A percentile compares a stretch with the other conserved stretches of the same genome.
Conservation (phyloP, 139 green algal genomes). For the Chlamydomonas asymmetrica region DNA sequence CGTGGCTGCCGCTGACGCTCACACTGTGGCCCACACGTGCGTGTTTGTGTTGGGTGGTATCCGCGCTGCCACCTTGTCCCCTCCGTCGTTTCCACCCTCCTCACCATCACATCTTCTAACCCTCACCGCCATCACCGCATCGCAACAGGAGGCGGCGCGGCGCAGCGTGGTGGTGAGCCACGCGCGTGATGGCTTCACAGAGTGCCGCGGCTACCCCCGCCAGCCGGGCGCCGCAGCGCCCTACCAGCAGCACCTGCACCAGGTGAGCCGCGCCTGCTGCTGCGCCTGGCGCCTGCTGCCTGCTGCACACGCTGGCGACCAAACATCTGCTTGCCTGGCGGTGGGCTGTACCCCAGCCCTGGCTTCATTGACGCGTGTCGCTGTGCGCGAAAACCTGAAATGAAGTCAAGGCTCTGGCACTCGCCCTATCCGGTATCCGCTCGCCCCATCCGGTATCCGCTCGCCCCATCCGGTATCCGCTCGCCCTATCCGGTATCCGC, state of each 20-base stretch:
- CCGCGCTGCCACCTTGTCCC: not conserved
- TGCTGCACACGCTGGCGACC: no score
- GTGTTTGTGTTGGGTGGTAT: not conserved
- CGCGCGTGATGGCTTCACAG: conserved; percentile 35
- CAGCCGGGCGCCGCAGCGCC: not conserved
- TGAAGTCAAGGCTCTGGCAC: no score
- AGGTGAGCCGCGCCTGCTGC: not conserved
- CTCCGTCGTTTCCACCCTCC: conserved; percentile 1
- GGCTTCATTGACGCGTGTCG: not conserved
- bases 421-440: no score
- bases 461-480: no score
- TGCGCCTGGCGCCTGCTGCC: no score
- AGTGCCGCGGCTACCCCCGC: conserved; percentile 40
- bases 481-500: no score
- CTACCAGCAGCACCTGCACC: not conserved
- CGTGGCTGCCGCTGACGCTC: no score
- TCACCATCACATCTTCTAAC: not conserved
- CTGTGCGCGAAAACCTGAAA: no score
- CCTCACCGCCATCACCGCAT: not conserved
- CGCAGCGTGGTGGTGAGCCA: conserved; percentile 13
- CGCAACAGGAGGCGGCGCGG: conserved; percentile 11
- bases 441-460: no score
- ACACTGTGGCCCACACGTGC: no score
- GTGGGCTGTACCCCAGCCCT: no score
- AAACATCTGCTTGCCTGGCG: no score